These are phyloP conservation scores for Phytophthora idaei DNA, from an alignment of 352 stramenopile genomes.

Conservation along the genomic window DNA sequence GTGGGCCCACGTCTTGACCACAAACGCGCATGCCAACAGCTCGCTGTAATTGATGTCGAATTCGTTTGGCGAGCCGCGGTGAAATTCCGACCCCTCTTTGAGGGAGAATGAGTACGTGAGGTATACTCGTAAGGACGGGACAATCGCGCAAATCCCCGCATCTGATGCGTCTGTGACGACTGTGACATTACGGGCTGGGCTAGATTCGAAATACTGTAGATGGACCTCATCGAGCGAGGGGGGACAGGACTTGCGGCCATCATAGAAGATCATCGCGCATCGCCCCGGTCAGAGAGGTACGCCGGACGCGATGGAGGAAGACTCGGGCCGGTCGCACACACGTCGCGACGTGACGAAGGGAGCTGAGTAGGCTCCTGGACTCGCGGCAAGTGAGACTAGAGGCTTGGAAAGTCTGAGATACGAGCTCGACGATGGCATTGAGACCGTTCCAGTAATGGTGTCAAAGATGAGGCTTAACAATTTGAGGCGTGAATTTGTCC, in stretches of 20 bases:
- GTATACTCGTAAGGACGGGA: background rate
- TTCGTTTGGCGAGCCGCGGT: background rate
- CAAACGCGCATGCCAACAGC: background rate
- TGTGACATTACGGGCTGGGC: background rate
- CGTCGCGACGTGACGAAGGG: slow-evolving; percentile 24
- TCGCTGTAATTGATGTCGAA: background rate
- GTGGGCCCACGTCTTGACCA: background rate
- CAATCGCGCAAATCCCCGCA: background rate
- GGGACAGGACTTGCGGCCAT: background rate
- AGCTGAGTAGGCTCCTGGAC: slow-evolving; percentile 19
- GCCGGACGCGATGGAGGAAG: slow-evolving; percentile 7
- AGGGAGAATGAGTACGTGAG: background rate
- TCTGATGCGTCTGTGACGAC: background rate
- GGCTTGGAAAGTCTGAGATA: background rate
- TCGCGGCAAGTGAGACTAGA: background rate
- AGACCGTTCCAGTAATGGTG: background rate
- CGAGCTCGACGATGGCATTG: background rate
- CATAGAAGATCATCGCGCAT: background rate
- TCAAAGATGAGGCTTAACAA: background rate
- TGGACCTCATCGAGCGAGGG: background rate
- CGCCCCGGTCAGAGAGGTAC: background rate
- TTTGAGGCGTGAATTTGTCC: background rate
- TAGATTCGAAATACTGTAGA: background rate
- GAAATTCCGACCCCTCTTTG: background rate
- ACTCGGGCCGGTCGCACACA: slow-evolving; percentile 15